Evolutionary conservation across 371 early-diverging fungal genomes (phyloP).

Genomic region (Mortierella sp.): DNA sequence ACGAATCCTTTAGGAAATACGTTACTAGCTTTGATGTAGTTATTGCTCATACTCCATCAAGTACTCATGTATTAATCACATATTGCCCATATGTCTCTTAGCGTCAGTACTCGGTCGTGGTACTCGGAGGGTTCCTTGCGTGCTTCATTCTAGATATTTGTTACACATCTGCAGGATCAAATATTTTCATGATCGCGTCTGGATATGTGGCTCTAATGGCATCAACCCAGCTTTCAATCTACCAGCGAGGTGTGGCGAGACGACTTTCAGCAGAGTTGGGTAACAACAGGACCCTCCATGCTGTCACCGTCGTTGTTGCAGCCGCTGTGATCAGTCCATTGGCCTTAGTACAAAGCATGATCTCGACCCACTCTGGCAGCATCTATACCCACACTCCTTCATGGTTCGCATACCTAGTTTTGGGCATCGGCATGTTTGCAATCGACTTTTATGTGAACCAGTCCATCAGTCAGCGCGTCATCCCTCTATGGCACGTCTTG

Average conservation of each 20-base stretch:
- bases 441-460: slow-evolving; percentile 56
- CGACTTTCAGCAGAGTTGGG: slow-evolving; percentile 56
- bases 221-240: slow-evolving; percentile 44
- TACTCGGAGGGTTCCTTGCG: slow-evolving; percentile 41
- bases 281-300: slow-evolving; percentile 38
- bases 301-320: slow-evolving; percentile 38
- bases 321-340: slow-evolving; percentile 43
- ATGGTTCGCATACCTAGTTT: slow-evolving; percentile 36
- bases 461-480: slow-evolving; percentile 44
- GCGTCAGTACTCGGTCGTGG: slow-evolving; percentile 39
- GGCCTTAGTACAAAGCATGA: slow-evolving; percentile 38
- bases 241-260: slow-evolving; percentile 41
- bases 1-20: not conserved
- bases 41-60: not conserved
- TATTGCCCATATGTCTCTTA: not conserved
- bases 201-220: slow-evolving; percentile 45
- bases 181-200: slow-evolving; percentile 14
- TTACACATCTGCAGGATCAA: slow-evolving; percentile 42
- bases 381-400: slow-evolving; percentile 33
- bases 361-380: slow-evolving; percentile 6
- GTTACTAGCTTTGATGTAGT: not conserved
- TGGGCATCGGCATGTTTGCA: slow-evolving; percentile 50
- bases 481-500: slow-evolving; percentile 49
- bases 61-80: not conserved
- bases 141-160: slow-evolving; percentile 46